Percentiles rank a stretch among this genome's conserved stretches.
Evolutionary conservation across 495 filamentous ascomycete species (phyloP).

Genomic region (Stereocaulon alpinum): DNA sequence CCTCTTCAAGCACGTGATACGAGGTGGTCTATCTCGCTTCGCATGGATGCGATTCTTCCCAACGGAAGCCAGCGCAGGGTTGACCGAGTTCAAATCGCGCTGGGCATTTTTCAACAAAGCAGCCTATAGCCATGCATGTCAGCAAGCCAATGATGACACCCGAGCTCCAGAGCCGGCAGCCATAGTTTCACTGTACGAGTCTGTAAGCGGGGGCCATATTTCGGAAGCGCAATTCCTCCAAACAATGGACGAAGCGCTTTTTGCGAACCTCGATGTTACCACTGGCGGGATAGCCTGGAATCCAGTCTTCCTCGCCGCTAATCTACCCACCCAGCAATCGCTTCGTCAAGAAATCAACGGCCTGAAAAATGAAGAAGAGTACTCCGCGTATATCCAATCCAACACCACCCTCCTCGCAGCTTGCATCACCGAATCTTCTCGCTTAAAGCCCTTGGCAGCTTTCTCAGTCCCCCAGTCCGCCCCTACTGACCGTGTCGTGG

Average conservation of each 20-base stretch:
- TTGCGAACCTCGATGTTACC: constrained; percentile 39
- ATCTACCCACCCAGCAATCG: constrained; percentile 24
- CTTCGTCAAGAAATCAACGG: constrained; percentile 23
- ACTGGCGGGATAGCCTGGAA: constrained; percentile 32
- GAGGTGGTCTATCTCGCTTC: constrained; percentile 27
- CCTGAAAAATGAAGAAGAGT: background rate
- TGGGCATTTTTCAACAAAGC: constrained; percentile 6
- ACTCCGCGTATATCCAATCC: background rate
- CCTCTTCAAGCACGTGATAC: constrained; percentile 24
- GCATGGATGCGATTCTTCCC: constrained; percentile 18
- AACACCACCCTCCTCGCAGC: constrained; percentile 23
- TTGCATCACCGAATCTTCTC: constrained; percentile 29
- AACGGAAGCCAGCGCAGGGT: constrained; percentile 14
- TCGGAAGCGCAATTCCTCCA: constrained; percentile 26
- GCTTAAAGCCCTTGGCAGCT: constrained; percentile 29
- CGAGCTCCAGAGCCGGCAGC: constrained; percentile 23
- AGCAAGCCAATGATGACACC: no score
- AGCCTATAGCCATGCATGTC: no score
- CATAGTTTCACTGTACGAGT: constrained; percentile 22
- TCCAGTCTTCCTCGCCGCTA: constrained; percentile 30
- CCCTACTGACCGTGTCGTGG: constrained; percentile 26
- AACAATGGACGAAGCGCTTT: constrained; percentile 37
- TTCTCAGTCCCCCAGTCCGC: constrained; percentile 31
- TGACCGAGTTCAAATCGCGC: constrained; percentile 21
- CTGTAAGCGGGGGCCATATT: constrained; percentile 16